phyloP scores from a whole-genome alignment of 2,329 filamentous ascomycete genomes.

The Sporothrix phasma region DNA sequence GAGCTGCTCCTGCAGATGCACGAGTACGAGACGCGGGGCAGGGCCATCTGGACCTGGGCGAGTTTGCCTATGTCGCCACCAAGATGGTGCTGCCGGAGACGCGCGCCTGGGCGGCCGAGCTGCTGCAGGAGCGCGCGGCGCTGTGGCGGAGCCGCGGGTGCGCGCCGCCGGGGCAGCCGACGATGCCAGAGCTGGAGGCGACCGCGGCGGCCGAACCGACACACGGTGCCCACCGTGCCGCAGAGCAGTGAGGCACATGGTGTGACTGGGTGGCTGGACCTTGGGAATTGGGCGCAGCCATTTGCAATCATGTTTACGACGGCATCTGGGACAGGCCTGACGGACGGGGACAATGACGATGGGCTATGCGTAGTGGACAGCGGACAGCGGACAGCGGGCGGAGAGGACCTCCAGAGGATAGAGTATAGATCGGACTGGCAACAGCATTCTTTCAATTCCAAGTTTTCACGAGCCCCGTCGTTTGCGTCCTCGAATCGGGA shows the following conservation, averaged over 20 bases:
- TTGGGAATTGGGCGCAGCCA: no score
- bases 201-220: not conserved
- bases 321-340: no score
- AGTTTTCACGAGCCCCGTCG: no score
- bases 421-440: constrained; percentile 1
- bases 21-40: constrained; percentile 77
- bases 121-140: constrained; percentile 54
- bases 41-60: constrained; percentile 62
- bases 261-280: no score
- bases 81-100: constrained; percentile 69
- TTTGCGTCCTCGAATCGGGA: no score
- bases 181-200: not conserved
- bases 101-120: constrained; percentile 64
- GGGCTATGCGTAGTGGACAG: no score
- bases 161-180: not conserved
- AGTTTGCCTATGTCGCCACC: constrained; percentile 72
- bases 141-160: constrained; percentile 5
- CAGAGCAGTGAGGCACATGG: no score
- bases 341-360: no score
- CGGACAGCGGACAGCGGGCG: not conserved
- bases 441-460: not conserved
- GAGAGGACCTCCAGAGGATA: not conserved
- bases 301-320: not conserved
- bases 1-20: constrained; percentile 92
- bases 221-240: not conserved